These are phyloP conservation scores for Huntiella bhutanensis DNA, from an alignment of 2,329 filamentous ascomycete species.

Conservation along the genomic window DNA sequence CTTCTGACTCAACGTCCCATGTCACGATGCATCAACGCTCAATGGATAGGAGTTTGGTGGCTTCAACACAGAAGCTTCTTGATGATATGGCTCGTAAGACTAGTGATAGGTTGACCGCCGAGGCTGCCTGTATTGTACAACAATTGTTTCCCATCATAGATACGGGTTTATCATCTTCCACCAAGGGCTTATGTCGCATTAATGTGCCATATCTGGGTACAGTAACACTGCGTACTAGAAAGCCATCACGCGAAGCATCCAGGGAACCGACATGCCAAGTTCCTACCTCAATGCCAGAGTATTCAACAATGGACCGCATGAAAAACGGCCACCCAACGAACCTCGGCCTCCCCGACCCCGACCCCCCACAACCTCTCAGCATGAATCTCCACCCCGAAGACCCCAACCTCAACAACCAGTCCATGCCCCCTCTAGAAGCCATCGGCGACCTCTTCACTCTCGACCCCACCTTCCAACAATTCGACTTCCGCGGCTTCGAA, in stretches of 20 bases:
- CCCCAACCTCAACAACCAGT: background rate
- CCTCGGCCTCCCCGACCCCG: background rate
- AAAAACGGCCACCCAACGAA: background rate
- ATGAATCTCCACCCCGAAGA: slow-evolving; percentile 1
- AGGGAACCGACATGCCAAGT: background rate
- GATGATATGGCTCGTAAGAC: slow-evolving; percentile 21
- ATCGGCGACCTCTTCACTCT: slow-evolving; percentile 8
- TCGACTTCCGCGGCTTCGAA: slow-evolving; percentile 7
- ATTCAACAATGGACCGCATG: background rate
- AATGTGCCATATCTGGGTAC: slow-evolving; percentile 29
- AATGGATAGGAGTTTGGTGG: slow-evolving; percentile 21
- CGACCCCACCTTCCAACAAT: slow-evolving; percentile 6
- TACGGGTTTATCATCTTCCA: slow-evolving; percentile 10
- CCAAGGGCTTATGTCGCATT: slow-evolving; percentile 19
- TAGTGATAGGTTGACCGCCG: slow-evolving; percentile 23
- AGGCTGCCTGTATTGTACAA: slow-evolving; percentile 25
- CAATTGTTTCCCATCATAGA: slow-evolving; percentile 25
- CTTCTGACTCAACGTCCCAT: background rate
- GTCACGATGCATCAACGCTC: slow-evolving; percentile 15
- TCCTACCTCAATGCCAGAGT: background rate
- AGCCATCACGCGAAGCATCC: background rate
- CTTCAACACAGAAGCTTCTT: slow-evolving; percentile 21
- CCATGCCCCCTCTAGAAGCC: slow-evolving; percentile 1
- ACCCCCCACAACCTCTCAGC: background rate
- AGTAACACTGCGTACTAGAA: slow-evolving; percentile 22